Base-by-base conservation (phyloP, 257 asterid species). In the Penstemon eatonii region DNA sequence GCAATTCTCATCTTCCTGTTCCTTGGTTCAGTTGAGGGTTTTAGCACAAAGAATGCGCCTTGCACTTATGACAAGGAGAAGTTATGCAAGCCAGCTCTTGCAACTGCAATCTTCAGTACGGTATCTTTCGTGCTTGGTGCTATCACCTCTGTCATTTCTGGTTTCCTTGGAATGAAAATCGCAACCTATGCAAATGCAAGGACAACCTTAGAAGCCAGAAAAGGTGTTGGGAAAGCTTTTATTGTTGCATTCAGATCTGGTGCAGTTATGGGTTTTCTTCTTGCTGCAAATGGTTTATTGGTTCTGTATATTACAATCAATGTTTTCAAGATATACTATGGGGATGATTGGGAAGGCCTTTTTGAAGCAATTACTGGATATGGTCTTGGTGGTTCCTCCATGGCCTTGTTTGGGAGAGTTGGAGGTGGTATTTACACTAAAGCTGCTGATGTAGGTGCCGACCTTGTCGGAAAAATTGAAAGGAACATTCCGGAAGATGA, bases 181-280 rank as follows among this genome's bases (percentile, higher is more conserved):
- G 97, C 97, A 6, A 91, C 97, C 15, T 91, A 85, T 78, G 97
- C 97, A 59, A 91, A 91, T 76, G 97, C 97, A 40, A 79, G 97
- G 80, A 91, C 97, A 61, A 91, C 97, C 7, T 42, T 91, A 75
- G 97, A 91, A 82, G 97, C 97, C 0, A 83, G 97, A 56, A 88
- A 86, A 79, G 96, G 97, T 61, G 96, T 91, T 50, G 90, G 90
- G 60, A 82, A 82, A 70, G 90, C 90, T 67, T 85, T 85, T 70
- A 85, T 85, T 36, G n/a, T 38, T 1, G 91, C 91, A 62, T 85
- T 85, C 45, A 80, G 91, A 65, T 80, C 88, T 60, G 97, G 97
- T 66, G 95, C 97, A 56, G 97, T 91, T 66, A 91, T 91, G 97
- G 97, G 97, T 38, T 91, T 91, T 75, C 95, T 91, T 72, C 95